Base-by-base conservation (phyloP, 2,329 filamentous ascomycete species). In the Calonectria hawksworthii region DNA sequence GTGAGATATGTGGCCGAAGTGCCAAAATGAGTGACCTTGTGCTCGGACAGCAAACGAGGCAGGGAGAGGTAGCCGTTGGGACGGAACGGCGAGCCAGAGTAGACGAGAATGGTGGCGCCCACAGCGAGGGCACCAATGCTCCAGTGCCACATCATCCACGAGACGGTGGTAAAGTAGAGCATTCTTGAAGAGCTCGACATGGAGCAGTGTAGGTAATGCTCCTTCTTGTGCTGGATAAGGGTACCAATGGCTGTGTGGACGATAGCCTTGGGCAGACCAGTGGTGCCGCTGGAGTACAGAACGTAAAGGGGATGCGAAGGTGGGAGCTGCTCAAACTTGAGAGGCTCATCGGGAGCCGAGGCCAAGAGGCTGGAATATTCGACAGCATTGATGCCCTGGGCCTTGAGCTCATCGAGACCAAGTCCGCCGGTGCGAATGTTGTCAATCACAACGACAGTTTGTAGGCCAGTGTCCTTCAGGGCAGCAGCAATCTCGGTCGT, bases 111-210 rank as follows among this genome's bases (percentile, higher is more conserved):
- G 0, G 95, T 96, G 14, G 94, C 91, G 68, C 96, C 96, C 36
- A 92, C 93, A 13, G 96, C 94, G 5, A 99, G 92, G 8, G 93
- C 95, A 1, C 95, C 96, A 26, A 98, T 91, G 51, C 96, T 93
- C 96, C 96, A 99, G 84, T 99, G 96, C 96, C 96, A 98, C 96
- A 99, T 99, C 96, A 99, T 99, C 97, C 96, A 98, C 0, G 95
- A 98, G 14, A 94, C 96, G 4, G 96, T 98, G 1, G 96, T 98
- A 86, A 96, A 98, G 87, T 98, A 98, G 84, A 98, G 94, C 82
- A 98, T 89, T 26, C 93, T 91, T 52, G 96, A 95, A 2, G 89
- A 87, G 0, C 93, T 90, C 11, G 90, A 89, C 76, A 99, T 92
- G 28, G 96, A 95, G 83, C 94, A 95, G 83, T 99, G 96, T 4